Conservation (phyloP, 352 stramenopile genomes). For the Phytophthora boehmeriae region DNA sequence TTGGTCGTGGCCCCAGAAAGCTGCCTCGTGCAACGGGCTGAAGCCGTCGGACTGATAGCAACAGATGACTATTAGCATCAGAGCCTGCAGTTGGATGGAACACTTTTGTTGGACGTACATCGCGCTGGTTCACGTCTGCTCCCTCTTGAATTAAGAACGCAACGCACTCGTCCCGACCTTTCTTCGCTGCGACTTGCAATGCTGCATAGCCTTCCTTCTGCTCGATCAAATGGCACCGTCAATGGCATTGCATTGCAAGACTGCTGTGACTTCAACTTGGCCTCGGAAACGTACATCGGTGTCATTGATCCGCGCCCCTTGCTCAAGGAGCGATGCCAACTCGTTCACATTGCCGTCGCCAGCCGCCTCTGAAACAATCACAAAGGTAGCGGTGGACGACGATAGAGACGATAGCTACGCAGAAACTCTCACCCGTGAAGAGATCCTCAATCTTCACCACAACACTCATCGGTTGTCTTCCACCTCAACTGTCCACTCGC, state of each 20-base stretch:
- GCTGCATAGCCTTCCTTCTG: slow-evolving; percentile 70
- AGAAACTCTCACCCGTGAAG: slow-evolving; percentile 49
- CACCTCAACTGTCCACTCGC: background rate
- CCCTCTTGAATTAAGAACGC: slow-evolving; percentile 55
- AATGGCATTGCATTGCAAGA: no score
- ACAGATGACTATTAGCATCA: background rate
- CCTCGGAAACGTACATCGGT: slow-evolving; percentile 38
- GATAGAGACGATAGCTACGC: no score
- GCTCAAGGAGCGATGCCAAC: slow-evolving; percentile 42
- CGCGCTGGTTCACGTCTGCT: slow-evolving; percentile 66
- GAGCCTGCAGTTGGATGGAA: background rate
- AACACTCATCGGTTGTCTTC: slow-evolving; percentile 41
- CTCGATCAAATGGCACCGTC: background rate
- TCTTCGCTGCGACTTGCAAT: slow-evolving; percentile 63
- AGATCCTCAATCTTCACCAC: slow-evolving; percentile 63
- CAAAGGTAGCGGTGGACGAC: background rate
- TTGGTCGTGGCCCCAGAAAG: slow-evolving; percentile 66
- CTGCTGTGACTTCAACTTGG: no score
- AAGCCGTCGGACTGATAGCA: slow-evolving; percentile 64
- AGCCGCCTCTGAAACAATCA: slow-evolving; percentile 46
- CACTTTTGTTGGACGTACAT: slow-evolving; percentile 32
- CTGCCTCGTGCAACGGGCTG: slow-evolving; percentile 69
- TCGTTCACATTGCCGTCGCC: slow-evolving; percentile 39
- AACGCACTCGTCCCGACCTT: slow-evolving; percentile 54
- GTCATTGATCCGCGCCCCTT: slow-evolving; percentile 60